Evolutionary conservation across 2,329 filamentous ascomycete species (phyloP).

Genomic region (Curvularia eragrostidis): DNA sequence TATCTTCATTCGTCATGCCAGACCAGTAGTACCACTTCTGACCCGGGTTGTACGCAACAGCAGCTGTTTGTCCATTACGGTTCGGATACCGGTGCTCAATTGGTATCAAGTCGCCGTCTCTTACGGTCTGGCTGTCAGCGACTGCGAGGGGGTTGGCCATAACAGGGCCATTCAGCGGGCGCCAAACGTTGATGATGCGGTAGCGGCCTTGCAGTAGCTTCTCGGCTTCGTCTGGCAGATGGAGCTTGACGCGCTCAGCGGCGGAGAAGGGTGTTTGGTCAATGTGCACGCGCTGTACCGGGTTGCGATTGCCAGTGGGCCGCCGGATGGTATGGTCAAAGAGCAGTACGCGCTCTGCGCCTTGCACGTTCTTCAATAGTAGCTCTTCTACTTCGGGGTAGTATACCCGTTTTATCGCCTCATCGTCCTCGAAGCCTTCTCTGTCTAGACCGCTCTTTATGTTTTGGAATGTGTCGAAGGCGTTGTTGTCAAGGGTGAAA

Average conservation of each 20-base stretch:
- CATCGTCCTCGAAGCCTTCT: slow-evolving; percentile 70
- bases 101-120: slow-evolving; percentile 69
- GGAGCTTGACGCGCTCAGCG: slow-evolving; percentile 69
- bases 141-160: slow-evolving; percentile 64
- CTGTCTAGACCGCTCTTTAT: slow-evolving; percentile 63
- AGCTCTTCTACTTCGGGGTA: slow-evolving; percentile 84
- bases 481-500: slow-evolving; percentile 74
- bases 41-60: slow-evolving; percentile 64
- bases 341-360: slow-evolving; percentile 70
- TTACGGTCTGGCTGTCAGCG: slow-evolving; percentile 62
- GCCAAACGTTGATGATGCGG: slow-evolving; percentile 89
- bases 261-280: slow-evolving; percentile 78
- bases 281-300: slow-evolving; percentile 78
- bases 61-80: slow-evolving; percentile 76
- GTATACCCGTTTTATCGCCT: slow-evolving; percentile 72
- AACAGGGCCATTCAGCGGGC: slow-evolving; percentile 65
- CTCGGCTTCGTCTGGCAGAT: slow-evolving; percentile 72
- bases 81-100: slow-evolving; percentile 77
- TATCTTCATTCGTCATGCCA: slow-evolving; percentile 75
- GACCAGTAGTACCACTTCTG: slow-evolving; percentile 83
- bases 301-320: slow-evolving; percentile 66
- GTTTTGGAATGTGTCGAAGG: slow-evolving; percentile 71
- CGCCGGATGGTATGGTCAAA: slow-evolving; percentile 93
- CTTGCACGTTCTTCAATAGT: slow-evolving; percentile 71
- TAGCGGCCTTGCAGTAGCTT: slow-evolving; percentile 71